Percentiles rank a stretch among this genome's conserved stretches.
phyloP scores from a whole-genome alignment of 768 basidiomycete genomes.

The Trametes sanguinea region DNA sequence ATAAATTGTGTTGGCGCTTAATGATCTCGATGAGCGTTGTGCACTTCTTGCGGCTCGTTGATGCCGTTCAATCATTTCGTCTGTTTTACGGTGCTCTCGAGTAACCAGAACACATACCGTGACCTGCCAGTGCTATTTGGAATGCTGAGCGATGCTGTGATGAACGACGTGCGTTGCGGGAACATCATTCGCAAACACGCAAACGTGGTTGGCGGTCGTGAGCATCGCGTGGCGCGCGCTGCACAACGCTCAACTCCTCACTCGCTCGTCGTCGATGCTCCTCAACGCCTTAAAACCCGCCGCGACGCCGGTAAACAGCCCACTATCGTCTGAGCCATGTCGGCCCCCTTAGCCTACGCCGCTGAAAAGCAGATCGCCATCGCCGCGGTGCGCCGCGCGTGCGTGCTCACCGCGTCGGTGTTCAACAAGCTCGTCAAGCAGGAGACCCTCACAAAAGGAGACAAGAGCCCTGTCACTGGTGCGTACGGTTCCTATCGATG shows the following conservation, averaged over 20 bases:
- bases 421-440: constrained; percentile 83
- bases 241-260: constrained; percentile 4
- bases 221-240: constrained; percentile 3
- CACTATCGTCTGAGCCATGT: constrained; percentile 3
- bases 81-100: no score
- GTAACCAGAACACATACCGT: not conserved
- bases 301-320: constrained; percentile 7
- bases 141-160: constrained; percentile 14
- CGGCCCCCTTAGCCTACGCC: constrained; percentile 38
- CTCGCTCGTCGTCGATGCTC: constrained; percentile 16
- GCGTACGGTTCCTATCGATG: constrained; percentile 18
- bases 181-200: not conserved
- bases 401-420: constrained; percentile 77
- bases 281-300: constrained; percentile 15
- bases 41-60: no score
- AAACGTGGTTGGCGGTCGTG: not conserved
- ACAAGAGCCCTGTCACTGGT: constrained; percentile 76
- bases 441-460: constrained; percentile 86
- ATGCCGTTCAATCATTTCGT: no score
- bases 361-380: constrained; percentile 81
- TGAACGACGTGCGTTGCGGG: not conserved
- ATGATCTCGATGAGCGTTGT: no score
- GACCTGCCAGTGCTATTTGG: not conserved
- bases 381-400: constrained; percentile 85
- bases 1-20: no score